These are phyloP conservation scores for Yarrowia sp. DNA, from an alignment of 805 yeast species.

Conservation along the genomic window DNA sequence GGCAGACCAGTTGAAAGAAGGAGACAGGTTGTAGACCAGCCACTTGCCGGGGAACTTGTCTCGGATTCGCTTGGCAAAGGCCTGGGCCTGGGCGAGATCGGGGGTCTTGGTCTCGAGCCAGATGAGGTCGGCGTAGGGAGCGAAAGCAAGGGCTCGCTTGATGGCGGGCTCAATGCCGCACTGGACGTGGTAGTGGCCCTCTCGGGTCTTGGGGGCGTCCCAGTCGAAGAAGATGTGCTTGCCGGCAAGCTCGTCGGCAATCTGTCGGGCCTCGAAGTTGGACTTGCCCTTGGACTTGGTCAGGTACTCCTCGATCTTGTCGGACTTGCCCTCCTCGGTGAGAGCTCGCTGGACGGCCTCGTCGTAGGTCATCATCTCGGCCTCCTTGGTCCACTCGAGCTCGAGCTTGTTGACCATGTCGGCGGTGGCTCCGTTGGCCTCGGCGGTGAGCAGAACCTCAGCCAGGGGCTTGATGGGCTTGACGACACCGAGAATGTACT, in stretches of 20 bases:
- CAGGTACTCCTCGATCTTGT: constrained; percentile 37
- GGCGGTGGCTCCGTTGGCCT: constrained; percentile 41
- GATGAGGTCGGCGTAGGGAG: constrained; percentile 58
- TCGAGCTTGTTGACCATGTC: constrained; percentile 45
- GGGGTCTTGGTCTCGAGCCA: constrained; percentile 67
- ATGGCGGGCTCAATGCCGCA: constrained; percentile 55
- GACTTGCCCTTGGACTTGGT: constrained; percentile 37
- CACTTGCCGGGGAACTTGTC: constrained; percentile 50
- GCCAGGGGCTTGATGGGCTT: constrained; percentile 45
- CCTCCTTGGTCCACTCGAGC: constrained; percentile 47
- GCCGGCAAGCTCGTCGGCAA: constrained; percentile 38
- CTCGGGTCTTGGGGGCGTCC: constrained; percentile 60
- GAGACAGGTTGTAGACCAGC: constrained; percentile 60
- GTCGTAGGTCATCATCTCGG: constrained; percentile 47
- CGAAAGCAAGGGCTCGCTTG: constrained; percentile 52
- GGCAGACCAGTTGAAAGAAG: constrained; percentile 59
- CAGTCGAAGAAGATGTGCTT: constrained; percentile 48
- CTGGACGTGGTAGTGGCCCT: constrained; percentile 53
- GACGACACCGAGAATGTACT: constrained; percentile 51
- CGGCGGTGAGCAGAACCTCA: constrained; percentile 47
- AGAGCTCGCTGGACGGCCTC: constrained; percentile 48
- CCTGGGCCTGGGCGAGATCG: constrained; percentile 49
- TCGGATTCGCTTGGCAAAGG: constrained; percentile 49
- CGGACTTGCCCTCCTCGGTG: constrained; percentile 35
- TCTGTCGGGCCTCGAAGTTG: constrained; percentile 35